Evolutionary conservation across 345 rosid genomes (phyloP).

Genomic region (Eucalyptus erythrocorys): DNA sequence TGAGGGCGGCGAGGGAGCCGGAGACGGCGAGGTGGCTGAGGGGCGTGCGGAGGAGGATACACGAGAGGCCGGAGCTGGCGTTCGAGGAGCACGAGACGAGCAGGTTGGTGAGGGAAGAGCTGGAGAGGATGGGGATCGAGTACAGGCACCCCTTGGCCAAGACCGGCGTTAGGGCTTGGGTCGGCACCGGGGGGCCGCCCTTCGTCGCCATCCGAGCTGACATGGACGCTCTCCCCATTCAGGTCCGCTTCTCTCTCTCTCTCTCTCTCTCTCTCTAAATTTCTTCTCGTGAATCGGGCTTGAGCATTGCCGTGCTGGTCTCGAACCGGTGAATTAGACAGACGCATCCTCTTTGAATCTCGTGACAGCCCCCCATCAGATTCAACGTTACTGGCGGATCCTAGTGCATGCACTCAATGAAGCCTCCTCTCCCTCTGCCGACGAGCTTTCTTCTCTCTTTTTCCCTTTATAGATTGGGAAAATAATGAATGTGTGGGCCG

Average conservation of each 20-base stretch:
- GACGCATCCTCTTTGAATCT: neutral
- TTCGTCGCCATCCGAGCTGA: slow-evolving; percentile 71
- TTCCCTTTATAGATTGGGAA: neutral
- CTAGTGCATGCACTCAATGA: neutral
- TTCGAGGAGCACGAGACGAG: slow-evolving; percentile 62
- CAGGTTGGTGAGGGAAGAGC: slow-evolving; percentile 36
- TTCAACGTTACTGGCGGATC: neutral
- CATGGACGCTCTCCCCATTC: slow-evolving; percentile 83
- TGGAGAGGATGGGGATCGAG: slow-evolving; percentile 37
- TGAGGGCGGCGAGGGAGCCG: slow-evolving; percentile 16
- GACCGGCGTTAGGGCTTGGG: slow-evolving; percentile 72
- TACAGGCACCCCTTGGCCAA: slow-evolving; percentile 47
- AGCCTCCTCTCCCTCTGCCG: neutral
- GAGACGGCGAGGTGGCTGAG: slow-evolving; percentile 50
- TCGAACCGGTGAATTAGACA: neutral
- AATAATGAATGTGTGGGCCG: neutral
- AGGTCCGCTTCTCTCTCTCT: slow-evolving; percentile 15
- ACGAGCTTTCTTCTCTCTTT: neutral
- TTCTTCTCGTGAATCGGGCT: neutral
- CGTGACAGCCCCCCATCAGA: neutral
- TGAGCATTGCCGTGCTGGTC: neutral
- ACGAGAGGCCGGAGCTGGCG: slow-evolving; percentile 72
- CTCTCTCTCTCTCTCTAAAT: neutral
- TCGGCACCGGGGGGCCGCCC: slow-evolving; percentile 69
- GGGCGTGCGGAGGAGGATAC: slow-evolving; percentile 50